These are phyloP conservation scores for Umbelopsis sp. DNA, from an alignment of 371 early-diverging fungal species.

Conservation along the genomic window DNA sequence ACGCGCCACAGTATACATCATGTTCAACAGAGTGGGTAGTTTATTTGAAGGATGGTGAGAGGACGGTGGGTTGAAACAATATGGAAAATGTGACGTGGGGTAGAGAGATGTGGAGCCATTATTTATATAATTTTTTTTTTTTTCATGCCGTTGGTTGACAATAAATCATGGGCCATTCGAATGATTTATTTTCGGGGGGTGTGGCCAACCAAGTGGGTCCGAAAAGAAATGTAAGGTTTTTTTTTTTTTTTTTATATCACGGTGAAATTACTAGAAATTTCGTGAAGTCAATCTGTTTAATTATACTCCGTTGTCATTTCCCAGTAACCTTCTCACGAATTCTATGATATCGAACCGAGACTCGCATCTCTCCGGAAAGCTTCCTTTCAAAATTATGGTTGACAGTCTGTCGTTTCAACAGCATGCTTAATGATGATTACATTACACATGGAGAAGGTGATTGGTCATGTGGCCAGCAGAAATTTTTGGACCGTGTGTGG, in stretches of 20 bases:
- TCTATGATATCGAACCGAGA: too few species aligned
- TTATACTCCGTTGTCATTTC: not conserved
- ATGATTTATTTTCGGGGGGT: too few species aligned
- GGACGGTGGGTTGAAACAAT: not conserved
- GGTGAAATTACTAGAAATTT: conserved; percentile 16
- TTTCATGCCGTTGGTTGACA: conserved; percentile 5
- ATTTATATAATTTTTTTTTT: conserved; percentile 13
- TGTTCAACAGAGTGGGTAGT: not conserved
- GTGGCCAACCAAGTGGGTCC: too few species aligned
- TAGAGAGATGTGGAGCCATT: not conserved
- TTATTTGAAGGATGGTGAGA: not conserved
- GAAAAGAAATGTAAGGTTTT: not conserved
- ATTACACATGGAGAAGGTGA: not conserved
- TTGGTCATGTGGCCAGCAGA: conserved; percentile 11
- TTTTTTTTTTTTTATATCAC: not conserved
- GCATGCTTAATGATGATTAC: not conserved
- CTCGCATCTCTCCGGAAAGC: not conserved
- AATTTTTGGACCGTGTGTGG: not conserved
- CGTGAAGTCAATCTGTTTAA: not conserved
- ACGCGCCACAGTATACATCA: conserved; percentile 19
- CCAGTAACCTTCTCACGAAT: too few species aligned
- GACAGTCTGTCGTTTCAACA: not conserved
- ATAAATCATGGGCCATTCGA: too few species aligned
- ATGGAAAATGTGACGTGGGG: conserved; percentile 3
- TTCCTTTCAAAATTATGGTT: too few species aligned